phyloP scores from a whole-genome alignment of 148 eudicot genomes.

The Vaccinium vitisidaea region DNA sequence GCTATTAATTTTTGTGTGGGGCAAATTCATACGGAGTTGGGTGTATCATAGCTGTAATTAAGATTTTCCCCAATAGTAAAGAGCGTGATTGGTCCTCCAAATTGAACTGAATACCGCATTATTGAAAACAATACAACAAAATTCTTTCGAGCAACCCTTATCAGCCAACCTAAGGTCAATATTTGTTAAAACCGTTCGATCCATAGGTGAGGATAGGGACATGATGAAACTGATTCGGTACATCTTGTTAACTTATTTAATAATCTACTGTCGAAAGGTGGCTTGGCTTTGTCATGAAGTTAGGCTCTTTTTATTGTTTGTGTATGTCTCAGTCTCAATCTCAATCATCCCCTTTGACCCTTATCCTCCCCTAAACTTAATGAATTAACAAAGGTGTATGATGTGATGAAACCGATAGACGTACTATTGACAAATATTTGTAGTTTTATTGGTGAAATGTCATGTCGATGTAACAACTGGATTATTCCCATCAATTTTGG shows the following conservation, averaged over 20 bases:
- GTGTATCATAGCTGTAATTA: background rate
- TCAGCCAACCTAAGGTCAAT: background rate
- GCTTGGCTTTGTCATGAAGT: slow-evolving; percentile 51
- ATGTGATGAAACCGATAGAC: slow-evolving; percentile 11
- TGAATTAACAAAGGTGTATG: slow-evolving; percentile 16
- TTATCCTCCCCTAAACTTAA: slow-evolving; percentile 17
- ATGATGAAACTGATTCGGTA: slow-evolving; percentile 21
- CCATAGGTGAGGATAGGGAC: background rate
- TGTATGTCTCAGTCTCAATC: slow-evolving; percentile 1
- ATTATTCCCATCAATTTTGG: background rate
- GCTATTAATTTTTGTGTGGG: background rate
- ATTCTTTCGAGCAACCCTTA: background rate
- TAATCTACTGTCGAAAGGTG: slow-evolving; percentile 21
- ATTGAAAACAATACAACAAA: background rate
- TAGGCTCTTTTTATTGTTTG: slow-evolving; percentile 23
- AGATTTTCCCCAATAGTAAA: background rate
- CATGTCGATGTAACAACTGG: background rate
- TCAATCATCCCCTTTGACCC: slow-evolving; percentile 16
- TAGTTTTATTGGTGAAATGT: background rate
- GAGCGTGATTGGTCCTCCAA: background rate
- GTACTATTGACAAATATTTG: background rate
- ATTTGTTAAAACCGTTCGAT: background rate
- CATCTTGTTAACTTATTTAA: too few relatives aligned
- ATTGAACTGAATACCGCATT: background rate
- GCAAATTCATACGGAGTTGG: background rate